These are phyloP conservation scores for Saccharomyces hybrid DNA, from an alignment of 1,139 yeast genomes.

Conservation along the genomic window DNA sequence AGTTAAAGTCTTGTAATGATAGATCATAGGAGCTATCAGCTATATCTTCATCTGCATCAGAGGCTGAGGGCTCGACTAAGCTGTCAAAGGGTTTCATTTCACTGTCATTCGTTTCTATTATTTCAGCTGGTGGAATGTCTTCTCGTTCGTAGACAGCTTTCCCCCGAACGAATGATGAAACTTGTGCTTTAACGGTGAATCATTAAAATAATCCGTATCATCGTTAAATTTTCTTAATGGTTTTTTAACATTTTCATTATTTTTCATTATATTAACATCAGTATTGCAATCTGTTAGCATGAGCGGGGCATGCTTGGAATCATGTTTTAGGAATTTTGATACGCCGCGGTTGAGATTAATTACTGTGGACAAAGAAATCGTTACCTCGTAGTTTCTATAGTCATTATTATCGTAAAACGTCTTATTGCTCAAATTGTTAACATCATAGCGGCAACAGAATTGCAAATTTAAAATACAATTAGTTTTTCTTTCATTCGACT, in stretches of 20 bases:
- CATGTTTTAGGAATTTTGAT: slow-evolving; percentile 18
- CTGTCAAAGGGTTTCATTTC: background rate
- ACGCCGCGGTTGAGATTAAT: slow-evolving; percentile 12
- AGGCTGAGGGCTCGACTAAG: background rate
- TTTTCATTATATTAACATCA: background rate
- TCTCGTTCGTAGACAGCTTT: background rate
- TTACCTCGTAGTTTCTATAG: slow-evolving; percentile 24
- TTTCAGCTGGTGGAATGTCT: background rate
- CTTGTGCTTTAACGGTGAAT: slow-evolving; percentile 29
- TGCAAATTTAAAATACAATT: slow-evolving; percentile 20
- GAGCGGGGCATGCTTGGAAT: slow-evolving; percentile 5
- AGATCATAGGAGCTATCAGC: background rate
- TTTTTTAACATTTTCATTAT: slow-evolving; percentile 7
- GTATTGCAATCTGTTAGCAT: background rate
- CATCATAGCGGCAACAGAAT: slow-evolving; percentile 29
- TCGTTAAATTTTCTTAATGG: slow-evolving; percentile 21
- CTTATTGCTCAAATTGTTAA: slow-evolving; percentile 16
- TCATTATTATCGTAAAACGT: slow-evolving; percentile 31
- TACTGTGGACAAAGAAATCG: slow-evolving; percentile 10
- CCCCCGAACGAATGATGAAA: slow-evolving; percentile 14
- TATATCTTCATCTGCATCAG: background rate
- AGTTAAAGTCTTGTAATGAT: background rate
- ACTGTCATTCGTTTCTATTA: background rate
- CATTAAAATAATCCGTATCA: slow-evolving; percentile 30
- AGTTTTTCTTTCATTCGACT: slow-evolving; percentile 8